phyloP scores from a whole-genome alignment of 352 stramenopile genomes.

The Phytopythium litorale region DNA sequence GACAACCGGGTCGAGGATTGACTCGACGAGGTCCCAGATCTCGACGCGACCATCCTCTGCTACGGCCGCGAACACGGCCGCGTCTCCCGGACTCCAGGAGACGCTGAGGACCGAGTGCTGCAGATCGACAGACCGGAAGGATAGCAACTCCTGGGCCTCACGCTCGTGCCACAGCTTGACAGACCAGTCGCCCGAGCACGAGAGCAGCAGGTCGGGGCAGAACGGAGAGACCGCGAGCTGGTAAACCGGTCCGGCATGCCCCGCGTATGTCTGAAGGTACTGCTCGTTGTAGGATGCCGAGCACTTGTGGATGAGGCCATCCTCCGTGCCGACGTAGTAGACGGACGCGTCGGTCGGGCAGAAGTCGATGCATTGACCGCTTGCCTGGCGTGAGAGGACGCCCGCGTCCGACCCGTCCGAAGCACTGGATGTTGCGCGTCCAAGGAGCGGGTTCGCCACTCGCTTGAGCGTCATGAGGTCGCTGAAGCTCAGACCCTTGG shows the following conservation, averaged over 20 bases:
- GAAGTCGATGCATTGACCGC: slow-evolving; percentile 89
- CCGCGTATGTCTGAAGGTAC: slow-evolving; percentile 89
- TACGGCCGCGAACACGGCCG: slow-evolving; percentile 83
- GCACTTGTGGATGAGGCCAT: slow-evolving; percentile 91
- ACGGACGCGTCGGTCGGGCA: slow-evolving; percentile 61
- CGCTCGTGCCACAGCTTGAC: slow-evolving; percentile 84
- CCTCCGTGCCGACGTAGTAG: slow-evolving; percentile 91
- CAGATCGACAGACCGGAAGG: slow-evolving; percentile 76
- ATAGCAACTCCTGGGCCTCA: slow-evolving; percentile 49
- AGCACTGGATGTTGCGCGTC: slow-evolving; percentile 9
- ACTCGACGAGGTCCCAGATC: slow-evolving; percentile 88
- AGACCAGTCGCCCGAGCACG: slow-evolving; percentile 88
- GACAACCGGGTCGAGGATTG: slow-evolving; percentile 80
- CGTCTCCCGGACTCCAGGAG: slow-evolving; percentile 80
- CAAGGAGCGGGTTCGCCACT: slow-evolving; percentile 62
- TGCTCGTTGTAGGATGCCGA: slow-evolving; percentile 93
- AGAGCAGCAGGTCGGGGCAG: slow-evolving; percentile 81
- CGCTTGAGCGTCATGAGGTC: slow-evolving; percentile 91
- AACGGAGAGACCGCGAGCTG: slow-evolving; percentile 86
- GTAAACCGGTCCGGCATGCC: slow-evolving; percentile 89
- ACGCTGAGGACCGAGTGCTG: slow-evolving; percentile 79
- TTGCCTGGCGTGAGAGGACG: slow-evolving; percentile 86
- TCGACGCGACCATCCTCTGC: slow-evolving; percentile 89
- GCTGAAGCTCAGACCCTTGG: slow-evolving; percentile 88
- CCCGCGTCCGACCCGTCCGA: slow-evolving; percentile 49